Conservation (phyloP, 805 yeast species). For the Babjeviella inositovora region DNA sequence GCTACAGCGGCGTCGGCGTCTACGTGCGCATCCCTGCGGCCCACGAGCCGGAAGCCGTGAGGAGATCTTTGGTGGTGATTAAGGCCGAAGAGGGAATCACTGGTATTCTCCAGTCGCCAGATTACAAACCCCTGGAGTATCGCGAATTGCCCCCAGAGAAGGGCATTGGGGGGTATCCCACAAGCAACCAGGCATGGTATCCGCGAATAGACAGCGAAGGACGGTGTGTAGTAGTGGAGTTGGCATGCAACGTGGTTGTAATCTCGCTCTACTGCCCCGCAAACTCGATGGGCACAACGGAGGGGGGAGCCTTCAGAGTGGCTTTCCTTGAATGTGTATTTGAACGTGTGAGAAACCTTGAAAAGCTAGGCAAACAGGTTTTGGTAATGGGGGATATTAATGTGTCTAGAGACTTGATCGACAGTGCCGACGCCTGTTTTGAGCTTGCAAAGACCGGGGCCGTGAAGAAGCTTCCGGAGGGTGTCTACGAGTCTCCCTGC, state of each 20-base stretch:
- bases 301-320: conserved; percentile 43
- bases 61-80: conserved; percentile 29
- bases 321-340: conserved; percentile 44
- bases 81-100: conserved; percentile 89
- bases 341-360: conserved; percentile 40
- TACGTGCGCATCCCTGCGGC: conserved; percentile 41
- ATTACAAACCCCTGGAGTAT: conserved; percentile 7
- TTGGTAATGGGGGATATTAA: conserved; percentile 83
- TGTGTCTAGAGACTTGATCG: conserved; percentile 65
- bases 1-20: conserved; percentile 87
- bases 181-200: conserved; percentile 17
- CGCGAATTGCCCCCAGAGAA: conserved; percentile 8
- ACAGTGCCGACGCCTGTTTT: conserved; percentile 57
- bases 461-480: conserved; percentile 8
- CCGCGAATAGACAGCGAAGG: conserved; percentile 67
- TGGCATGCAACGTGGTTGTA: conserved; percentile 43
- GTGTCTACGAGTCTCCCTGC: conserved; percentile 5
- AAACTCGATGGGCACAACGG: conserved; percentile 56
- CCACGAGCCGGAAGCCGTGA: conserved; percentile 19
- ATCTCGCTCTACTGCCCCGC: conserved; percentile 84
- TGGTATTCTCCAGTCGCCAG: conserved; percentile 28
- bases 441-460: conserved; percentile 19
- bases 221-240: conserved; percentile 60
- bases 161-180: conserved; percentile 64
- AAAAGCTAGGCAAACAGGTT: conserved; percentile 45